Conservation (phyloP, 805 yeast species). For the Debaryomyces hansenii region DNA sequence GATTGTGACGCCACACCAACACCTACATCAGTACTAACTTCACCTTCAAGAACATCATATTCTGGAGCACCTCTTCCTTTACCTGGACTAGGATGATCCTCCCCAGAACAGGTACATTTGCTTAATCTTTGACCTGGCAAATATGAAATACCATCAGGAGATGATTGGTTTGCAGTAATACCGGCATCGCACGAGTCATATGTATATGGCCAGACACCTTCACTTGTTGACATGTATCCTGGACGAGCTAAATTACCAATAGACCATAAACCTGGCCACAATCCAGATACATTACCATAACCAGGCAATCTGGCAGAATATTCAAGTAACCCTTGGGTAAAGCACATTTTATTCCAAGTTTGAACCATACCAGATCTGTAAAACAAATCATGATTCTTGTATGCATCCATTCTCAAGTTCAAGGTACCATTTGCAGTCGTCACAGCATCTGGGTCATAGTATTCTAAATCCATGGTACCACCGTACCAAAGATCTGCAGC, state of each 20-base stretch:
- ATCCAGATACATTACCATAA: constrained; percentile 72
- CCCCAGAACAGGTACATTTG: constrained; percentile 77
- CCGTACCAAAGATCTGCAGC: constrained; percentile 82
- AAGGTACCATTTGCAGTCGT: constrained; percentile 75
- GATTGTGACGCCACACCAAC: constrained; percentile 85
- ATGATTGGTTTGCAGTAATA: constrained; percentile 89
- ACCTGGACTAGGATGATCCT: constrained; percentile 86
- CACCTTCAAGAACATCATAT: constrained; percentile 88
- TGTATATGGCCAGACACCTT: constrained; percentile 94
- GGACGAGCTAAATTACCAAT: constrained; percentile 93
- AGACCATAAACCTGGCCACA: constrained; percentile 98
- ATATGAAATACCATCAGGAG: constrained; percentile 84
- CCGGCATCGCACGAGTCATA: constrained; percentile 91
- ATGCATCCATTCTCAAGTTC: constrained; percentile 75
- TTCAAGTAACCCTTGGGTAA: constrained; percentile 79
- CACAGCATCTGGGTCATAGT: constrained; percentile 93
- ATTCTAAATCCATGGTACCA: constrained; percentile 87
- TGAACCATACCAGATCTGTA: constrained; percentile 93
- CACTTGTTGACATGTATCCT: constrained; percentile 82
- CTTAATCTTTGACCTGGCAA: constrained; percentile 81
- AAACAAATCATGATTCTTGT: constrained; percentile 69
- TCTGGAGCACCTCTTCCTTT: constrained; percentile 94
- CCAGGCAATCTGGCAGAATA: constrained; percentile 79
- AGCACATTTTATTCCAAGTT: constrained; percentile 89
- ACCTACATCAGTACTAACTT: constrained; percentile 50